Evolutionary conservation across 2,329 filamentous ascomycete species (phyloP), one percentile per base, ranked within the genome.

Genomic region (Fusarium sp.): DNA sequence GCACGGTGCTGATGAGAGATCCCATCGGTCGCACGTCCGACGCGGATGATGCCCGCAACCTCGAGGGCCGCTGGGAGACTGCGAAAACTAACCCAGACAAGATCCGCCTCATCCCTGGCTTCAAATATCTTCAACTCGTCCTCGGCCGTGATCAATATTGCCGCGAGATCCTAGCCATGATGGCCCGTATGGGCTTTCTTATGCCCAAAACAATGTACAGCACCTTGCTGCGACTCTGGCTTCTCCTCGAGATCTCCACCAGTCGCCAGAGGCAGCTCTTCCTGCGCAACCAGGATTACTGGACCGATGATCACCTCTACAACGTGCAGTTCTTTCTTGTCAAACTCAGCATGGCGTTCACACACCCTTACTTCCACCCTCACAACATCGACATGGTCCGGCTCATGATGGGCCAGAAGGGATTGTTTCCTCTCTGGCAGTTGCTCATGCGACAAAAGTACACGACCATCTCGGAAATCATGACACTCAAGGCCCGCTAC

Each of bases 261-360:
- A 90, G 83, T 49, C 71, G 67, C 1, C 80, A 84, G 15, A 87
- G 92, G 1, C 77, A 83, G 7, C 80, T 80, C 3, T 79, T 90
- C 7, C 76, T 93, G 7, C 81, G 80, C 30, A 87, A 87, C 75
- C 52, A 54, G 11, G 68, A 72, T 0, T 81, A 89, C 47, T 91
- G 91, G 83, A 80, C 83, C 11, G 80, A 90, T 57, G 62, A 75
- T 6, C 88, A 92, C 72, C 76, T 96, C 11, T 86, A 87, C 73
- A 82, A 86, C 50, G 83, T 86, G 4, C 86, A 89, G 44, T 77
- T 90, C 61, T 89, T 95, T 79, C 81, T 92, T 67, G 74, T 92
- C 65, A 94, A 95, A 79, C 84, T 96, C 17, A 84, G 88, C 72
- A 88, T 94, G 86, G 83, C 83, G 54, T 89, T 93, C 77, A 87